Percentiles rank a stretch among this genome's conserved stretches.
Conservation (phyloP, 2,329 filamentous ascomycete genomes). For the Dactylellina drechsleri region DNA sequence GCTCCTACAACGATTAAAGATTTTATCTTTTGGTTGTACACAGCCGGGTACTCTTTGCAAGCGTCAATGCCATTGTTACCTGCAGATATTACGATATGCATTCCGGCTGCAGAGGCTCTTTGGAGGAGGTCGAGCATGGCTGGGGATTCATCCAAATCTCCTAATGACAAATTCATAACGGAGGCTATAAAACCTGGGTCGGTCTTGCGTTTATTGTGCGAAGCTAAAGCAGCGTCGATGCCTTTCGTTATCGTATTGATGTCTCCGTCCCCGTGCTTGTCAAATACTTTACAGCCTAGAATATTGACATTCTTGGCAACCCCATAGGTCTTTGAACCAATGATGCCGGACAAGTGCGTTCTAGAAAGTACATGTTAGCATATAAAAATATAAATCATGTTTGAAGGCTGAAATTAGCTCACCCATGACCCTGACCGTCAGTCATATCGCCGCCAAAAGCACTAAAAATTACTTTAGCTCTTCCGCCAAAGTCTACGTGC, state of each 20-base stretch:
- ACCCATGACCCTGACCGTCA: slow-evolving; percentile 64
- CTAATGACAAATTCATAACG: slow-evolving; percentile 70
- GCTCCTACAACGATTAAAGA: slow-evolving; percentile 63
- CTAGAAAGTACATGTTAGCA: neutral
- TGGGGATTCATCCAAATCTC: slow-evolving; percentile 62
- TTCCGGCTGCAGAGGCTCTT: slow-evolving; percentile 62
- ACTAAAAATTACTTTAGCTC: slow-evolving; percentile 54
- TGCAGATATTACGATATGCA: slow-evolving; percentile 63
- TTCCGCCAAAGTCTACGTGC: slow-evolving; percentile 57
- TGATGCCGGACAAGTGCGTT: slow-evolving; percentile 56
- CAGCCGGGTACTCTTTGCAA: slow-evolving; percentile 60
- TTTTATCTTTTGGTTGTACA: slow-evolving; percentile 60
- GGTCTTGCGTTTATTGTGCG: slow-evolving; percentile 63
- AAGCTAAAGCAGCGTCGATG: slow-evolving; percentile 63
- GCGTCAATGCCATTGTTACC: slow-evolving; percentile 60
- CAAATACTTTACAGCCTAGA: no score
- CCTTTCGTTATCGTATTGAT: slow-evolving; percentile 65
- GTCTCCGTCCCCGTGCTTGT: slow-evolving; percentile 57
- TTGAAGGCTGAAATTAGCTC: slow-evolving; percentile 63
- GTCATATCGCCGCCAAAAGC: slow-evolving; percentile 65
- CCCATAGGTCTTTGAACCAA: slow-evolving; percentile 61
- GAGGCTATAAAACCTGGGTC: slow-evolving; percentile 60
- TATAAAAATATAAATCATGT: neutral
- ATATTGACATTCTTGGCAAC: slow-evolving; percentile 64
- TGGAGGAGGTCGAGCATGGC: slow-evolving; percentile 67